Evolutionary conservation across 257 asterid species (phyloP).

Genomic region (Solanum bulbocastanum): DNA sequence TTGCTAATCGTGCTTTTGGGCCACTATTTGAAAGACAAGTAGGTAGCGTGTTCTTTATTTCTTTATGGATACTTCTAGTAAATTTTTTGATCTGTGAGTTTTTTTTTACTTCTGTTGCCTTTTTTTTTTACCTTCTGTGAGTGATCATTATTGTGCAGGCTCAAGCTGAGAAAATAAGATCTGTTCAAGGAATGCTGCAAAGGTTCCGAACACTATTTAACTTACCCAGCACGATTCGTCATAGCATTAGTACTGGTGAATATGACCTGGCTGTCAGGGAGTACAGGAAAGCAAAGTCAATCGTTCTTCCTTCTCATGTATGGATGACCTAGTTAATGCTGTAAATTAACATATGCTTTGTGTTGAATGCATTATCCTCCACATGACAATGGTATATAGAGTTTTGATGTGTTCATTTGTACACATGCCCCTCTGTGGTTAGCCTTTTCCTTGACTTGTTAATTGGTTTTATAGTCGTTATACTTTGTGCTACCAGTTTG

Average conservation of each 20-base stretch:
- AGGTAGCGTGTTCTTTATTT: conserved; percentile 17
- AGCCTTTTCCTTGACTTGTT: background rate
- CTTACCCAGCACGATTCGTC: conserved; percentile 96
- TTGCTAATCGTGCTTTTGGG: conserved; percentile 90
- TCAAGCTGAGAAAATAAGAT: conserved; percentile 95
- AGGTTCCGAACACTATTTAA: conserved; percentile 94
- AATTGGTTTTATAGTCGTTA: background rate
- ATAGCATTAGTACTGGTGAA: conserved; percentile 89
- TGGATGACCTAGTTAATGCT: conserved; percentile 2
- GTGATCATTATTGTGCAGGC: conserved; percentile 36
- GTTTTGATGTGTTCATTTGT: background rate
- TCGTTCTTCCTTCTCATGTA: conserved; percentile 98
- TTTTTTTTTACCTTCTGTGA: background rate
- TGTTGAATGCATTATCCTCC: background rate
- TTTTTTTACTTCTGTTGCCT: background rate
- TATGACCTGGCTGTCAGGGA: conserved; percentile 98
- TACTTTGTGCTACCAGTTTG: background rate
- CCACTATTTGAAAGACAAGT: conserved; percentile 99
- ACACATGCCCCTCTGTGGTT: background rate
- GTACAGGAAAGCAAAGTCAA: conserved; percentile 97
- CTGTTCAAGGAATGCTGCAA: conserved; percentile 99
- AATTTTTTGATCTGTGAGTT: background rate
- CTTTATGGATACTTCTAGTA: background rate
- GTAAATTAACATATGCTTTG: background rate
- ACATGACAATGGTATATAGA: background rate